Base-by-base conservation (phyloP, 441 rosid species). In the Viola pubescens region DNA sequence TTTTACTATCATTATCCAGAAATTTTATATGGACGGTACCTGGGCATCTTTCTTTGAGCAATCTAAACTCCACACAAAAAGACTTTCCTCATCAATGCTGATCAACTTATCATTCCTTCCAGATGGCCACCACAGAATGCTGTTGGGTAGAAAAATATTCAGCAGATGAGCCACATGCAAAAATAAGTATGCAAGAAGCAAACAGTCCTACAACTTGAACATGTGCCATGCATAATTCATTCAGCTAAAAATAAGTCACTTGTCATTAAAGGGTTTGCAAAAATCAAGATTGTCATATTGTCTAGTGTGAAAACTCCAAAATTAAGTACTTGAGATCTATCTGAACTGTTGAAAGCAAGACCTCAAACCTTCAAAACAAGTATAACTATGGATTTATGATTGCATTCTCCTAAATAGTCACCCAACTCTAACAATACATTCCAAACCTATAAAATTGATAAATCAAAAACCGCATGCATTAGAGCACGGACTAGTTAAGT, bases 71-170 rank as follows among this genome's bases (percentile, higher is more conserved):
- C 97, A 89, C 70, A 87, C 69, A 63, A 78, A 70, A 65, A 92
- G 48, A 61, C 78, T 92, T 66, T 81, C 90, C 48, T 84, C 94
- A 46, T 86, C 97, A 71, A 89, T 84, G 81, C 89, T 87, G 60
- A 92, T 67, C 52, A 92, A 74, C 80, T 89, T 89, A 66, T 89
- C 97, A 61, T 80, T 87, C 70, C 85, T 83, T 71, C 87, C 96
- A 68, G 98, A 81, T 7, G 95, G 89, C 90, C 90, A 89, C 96
- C 94, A 89, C 65, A 92, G 82, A 73, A 89, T 66, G 61, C 92
- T 89, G 74, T 65, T 54, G 53, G 41, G 59, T 4, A 62, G 38
- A 26, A 26, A 67, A 14, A 55, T 19, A 67, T 52, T 48, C 45
- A 70, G 2, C 5, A 11, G 65, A 57, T 52, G 39, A 66, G 65